Percentiles rank a stretch among this genome's conserved stretches.
These are phyloP conservation scores for Canavalia gladiata DNA, from an alignment of 306 rosid genomes.

Conservation along the genomic window DNA sequence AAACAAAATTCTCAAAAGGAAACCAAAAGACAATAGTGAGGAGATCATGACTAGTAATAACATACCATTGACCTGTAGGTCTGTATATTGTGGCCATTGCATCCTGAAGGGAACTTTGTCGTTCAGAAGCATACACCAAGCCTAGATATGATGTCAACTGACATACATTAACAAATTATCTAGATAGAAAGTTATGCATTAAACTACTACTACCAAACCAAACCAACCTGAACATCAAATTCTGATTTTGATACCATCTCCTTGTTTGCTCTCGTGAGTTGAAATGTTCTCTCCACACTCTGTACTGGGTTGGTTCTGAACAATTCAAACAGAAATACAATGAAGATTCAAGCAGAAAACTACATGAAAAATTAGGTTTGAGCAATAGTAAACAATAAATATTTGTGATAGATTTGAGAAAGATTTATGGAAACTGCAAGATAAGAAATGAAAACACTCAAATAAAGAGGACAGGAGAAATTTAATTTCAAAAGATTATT, in stretches of 20 bases:
- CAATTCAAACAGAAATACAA: slow-evolving; percentile 39
- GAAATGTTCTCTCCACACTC: slow-evolving; percentile 86
- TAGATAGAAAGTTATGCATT: slow-evolving; percentile 4
- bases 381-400: not conserved
- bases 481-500: not conserved
- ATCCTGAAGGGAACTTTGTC: slow-evolving; percentile 96
- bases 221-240: slow-evolving; percentile 88
- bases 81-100: slow-evolving; percentile 98
- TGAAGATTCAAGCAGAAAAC: slow-evolving; percentile 36
- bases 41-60: slow-evolving; percentile 8
- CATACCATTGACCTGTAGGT: slow-evolving; percentile 93
- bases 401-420: slow-evolving; percentile 1
- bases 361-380: not conserved
- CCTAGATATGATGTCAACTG: slow-evolving; percentile 60
- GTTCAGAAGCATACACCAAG: slow-evolving; percentile 99
- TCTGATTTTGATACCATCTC: slow-evolving; percentile 77
- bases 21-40: slow-evolving; percentile 6
- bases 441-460: slow-evolving; percentile 6
- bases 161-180: slow-evolving; percentile 43
- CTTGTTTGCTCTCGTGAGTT: slow-evolving; percentile 73
- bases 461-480: not conserved
- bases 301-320: slow-evolving; percentile 82
- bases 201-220: slow-evolving; percentile 32
- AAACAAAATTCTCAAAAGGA: slow-evolving; percentile 32
- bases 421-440: slow-evolving; percentile 18